phyloP scores from a whole-genome alignment of 352 stramenopile species.

The Phytophthora nicotianae region DNA sequence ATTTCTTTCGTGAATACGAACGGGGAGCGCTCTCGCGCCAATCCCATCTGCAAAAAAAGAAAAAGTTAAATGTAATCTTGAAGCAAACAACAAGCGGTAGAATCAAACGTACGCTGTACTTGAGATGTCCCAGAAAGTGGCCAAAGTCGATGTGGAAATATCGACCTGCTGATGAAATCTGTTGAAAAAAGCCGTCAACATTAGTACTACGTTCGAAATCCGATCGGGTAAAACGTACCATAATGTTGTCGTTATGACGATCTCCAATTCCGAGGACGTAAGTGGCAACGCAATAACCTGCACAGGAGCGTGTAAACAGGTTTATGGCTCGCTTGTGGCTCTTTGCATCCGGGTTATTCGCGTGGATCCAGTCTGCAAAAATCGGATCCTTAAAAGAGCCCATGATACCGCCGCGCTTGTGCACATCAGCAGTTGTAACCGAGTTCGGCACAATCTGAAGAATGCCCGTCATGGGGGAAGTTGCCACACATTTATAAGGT shows the following conservation, averaged over 20 bases:
- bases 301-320: slow-evolving; percentile 85
- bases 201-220: not conserved
- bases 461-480: slow-evolving; percentile 89
- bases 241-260: slow-evolving; percentile 96
- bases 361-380: slow-evolving; percentile 81
- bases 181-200: not conserved
- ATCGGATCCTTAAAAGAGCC: slow-evolving; percentile 79
- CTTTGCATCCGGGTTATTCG: slow-evolving; percentile 71
- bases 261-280: slow-evolving; percentile 95
- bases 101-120: slow-evolving; percentile 64
- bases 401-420: slow-evolving; percentile 78
- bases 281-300: slow-evolving; percentile 93
- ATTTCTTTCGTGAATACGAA: slow-evolving; percentile 90
- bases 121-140: slow-evolving; percentile 84
- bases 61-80: not conserved
- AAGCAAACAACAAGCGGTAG: not conserved
- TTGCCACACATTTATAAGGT: slow-evolving; percentile 90
- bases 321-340: slow-evolving; percentile 64
- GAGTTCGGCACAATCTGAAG: slow-evolving; percentile 91
- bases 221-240: slow-evolving; percentile 59
- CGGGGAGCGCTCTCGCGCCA: slow-evolving; percentile 75
- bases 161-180: slow-evolving; percentile 70
- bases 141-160: slow-evolving; percentile 91
- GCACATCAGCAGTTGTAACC: slow-evolving; percentile 90
- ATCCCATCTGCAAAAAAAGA: slow-evolving; percentile 52